Evolutionary conservation across 495 filamentous ascomycete genomes (phyloP), one percentile per base, ranked within the genome.

Genomic region (Hypoxylon cercidicola): DNA sequence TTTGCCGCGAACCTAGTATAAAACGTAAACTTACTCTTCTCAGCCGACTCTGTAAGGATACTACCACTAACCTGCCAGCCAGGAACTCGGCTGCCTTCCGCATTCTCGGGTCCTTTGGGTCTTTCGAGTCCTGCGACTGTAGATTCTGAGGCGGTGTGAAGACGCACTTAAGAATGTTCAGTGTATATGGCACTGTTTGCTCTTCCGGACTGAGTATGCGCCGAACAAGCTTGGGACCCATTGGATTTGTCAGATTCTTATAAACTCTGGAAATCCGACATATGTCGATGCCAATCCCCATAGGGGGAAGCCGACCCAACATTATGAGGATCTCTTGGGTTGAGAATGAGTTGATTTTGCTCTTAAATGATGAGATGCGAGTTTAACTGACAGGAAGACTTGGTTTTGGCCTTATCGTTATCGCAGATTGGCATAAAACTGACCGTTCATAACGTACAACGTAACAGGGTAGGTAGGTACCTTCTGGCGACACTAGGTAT

Each of bases 261-360:
- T 66, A 66, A 40, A 89, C 76, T 7, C 86, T 77, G 0, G 68
- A 28, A 16, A 86, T 74, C 7, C 69, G 72, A 68, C 81, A 84
- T 37, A 89, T 86, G 46, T 89, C 87, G 15, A 79, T 87, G 19
- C 87, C 87, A 37, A 89, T 67, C 15, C 71, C 64, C 4, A 87
- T 56, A 1, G 77, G 75, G 32, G 74, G 76, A 2, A 84, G 81
- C 0, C 53, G 41, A 10, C 25, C 15, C 11, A 8, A 15, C 59
- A 68, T 63, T 1, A 52, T 45, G 45, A 34, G 15, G 16, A 25
- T 41, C 18, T 5, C 39, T 8, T 15, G 23, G 13, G 25, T 18
- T 44, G 41, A 16, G 4, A 6, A 12, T 25, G 10, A 30, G 9
- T 2, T 28, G 19, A 16, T 12, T 30, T 21, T 13, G 2, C 3